Base-by-base conservation (phyloP, 129 eudicot genomes). In the Helianthus tuberosus region DNA sequence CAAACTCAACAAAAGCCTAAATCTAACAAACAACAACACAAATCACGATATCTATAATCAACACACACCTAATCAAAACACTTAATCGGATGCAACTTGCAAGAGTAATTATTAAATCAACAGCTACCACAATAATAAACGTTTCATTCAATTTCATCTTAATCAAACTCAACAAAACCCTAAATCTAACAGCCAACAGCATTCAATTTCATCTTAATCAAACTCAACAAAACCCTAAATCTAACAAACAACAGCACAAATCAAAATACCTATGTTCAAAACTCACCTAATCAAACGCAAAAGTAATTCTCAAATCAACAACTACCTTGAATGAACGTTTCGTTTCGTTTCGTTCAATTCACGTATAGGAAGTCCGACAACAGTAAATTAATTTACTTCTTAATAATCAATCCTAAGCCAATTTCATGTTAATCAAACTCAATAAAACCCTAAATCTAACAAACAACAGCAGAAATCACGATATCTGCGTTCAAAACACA, bases 261-360 rank as follows among this genome's bases (percentile, higher is more conserved):
- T 32, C 36, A 32, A 32, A 32, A 32, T 27, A 27, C 32, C 32
- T 27, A 27, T 14, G 15, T 27, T 72, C 58, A 72, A 72, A 72
- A 20, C 58, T 12, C 44, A 12, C 25, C 46, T 29, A n/a, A 35
- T 71, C 55, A 55, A 65, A 48, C 6, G 50, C 44, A 79, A 32
- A 2, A 32, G 46, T 14, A 14, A 72, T 11, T 58, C 5, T 64
- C 1, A 0, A 63, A 35, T 17, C 14, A 20, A 32, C 11, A 61
- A 5, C 44, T 57, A 93, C 98, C 98, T 89, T 76, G 79, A 63
- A 93, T 67, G 78, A 83, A 78, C 9, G 90, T 20, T 20, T 20
- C 9, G 90, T 20, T 20, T 20, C 9, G 90, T 79, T 60, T 87
- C 80, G 58, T 89, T 75, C 86, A 93, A 75, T 72, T 93, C 95